Base-by-base conservation (phyloP, 805 yeast species). In the Monosporozyma yasuniensis region DNA sequence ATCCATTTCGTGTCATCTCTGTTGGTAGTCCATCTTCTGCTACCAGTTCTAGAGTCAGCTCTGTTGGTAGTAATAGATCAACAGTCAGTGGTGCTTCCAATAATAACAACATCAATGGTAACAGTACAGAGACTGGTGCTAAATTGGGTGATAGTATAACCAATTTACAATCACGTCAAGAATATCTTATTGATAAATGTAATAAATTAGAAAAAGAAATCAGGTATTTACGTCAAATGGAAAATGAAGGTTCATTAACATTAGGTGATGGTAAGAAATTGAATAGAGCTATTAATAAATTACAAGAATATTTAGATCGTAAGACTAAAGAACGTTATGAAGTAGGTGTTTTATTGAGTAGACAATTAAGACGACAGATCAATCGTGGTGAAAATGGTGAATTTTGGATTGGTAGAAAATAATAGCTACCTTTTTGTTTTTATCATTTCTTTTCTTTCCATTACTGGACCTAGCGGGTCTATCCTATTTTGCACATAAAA, bases 281-380 rank as follows among this genome's bases (percentile, higher is more conserved):
- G 38, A 56, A 62, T 45, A 55, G 54, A 16, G 76, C 75, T 9
- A 62, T 72, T 25, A 60, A 52, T 16, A 67, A 65, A 54, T 51
- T 72, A 39, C 71, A 72, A 51, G 70, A 67, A 34, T 72, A 67
- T 44, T 55, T 71, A 16, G 76, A 72, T 46, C 64, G 61, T 44
- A 72, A 72, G 54, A 66, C 64, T 44, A 72, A 72, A 56, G 72
- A 72, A 55, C 69, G 68, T 53, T 72, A 72, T 54, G 76, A 72
- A 39, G 57, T 70, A 3, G 76, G 75, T 14, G 69, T 72, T 5
- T 56, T 61, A 42, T 52, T 72, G 35, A 69, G 74, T 22, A 64
- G 74, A 43, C 69, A 70, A 22, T 57, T 72, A 42, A 66, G 76
- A 56, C 68, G 63, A 44, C 63, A 71, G 50, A 70, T 72, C 28